Conservation (phyloP, 2,329 filamentous ascomycete species). For the Fusarium napiforme region DNA sequence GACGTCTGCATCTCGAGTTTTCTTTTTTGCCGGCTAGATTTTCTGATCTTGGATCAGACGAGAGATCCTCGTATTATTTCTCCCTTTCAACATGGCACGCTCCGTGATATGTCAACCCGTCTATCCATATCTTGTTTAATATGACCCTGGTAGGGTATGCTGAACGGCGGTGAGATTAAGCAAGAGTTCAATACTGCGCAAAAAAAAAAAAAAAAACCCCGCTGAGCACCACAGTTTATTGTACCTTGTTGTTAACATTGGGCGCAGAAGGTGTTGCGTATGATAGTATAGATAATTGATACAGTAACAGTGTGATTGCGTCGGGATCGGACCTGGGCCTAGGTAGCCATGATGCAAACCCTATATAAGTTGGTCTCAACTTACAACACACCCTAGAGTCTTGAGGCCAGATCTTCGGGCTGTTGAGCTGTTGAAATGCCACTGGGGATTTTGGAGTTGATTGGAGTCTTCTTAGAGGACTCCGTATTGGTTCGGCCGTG, state of each 20-base stretch:
- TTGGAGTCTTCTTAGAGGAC: not conserved
- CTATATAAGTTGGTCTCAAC: not conserved
- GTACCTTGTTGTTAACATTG: not conserved
- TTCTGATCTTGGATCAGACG: not conserved
- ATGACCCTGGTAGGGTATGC: constrained; percentile 5
- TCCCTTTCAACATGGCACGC: not conserved
- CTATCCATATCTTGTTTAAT: not conserved
- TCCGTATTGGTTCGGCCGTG: not conserved
- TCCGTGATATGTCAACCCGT: not conserved
- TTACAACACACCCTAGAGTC: not conserved
- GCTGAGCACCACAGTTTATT: not conserved
- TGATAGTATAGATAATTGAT: not conserved
- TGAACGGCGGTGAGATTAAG: constrained; percentile 18
- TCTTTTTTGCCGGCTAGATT: constrained; percentile 5
- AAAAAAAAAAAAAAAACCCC: constrained; percentile 12
- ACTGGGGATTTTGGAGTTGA: not conserved
- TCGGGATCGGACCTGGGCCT: not conserved
- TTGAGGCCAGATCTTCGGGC: not conserved
- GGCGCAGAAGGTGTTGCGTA: not conserved
- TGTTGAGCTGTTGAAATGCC: not conserved
- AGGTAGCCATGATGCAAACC: not conserved
- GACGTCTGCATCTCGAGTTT: not conserved
- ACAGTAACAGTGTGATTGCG: not conserved
- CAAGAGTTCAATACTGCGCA: constrained; percentile 3
- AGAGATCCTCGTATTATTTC: constrained; percentile 13